Evolutionary conservation across 805 yeast species (phyloP), one percentile per base, ranked within the genome.

Genomic region (Candida verbasci): DNA sequence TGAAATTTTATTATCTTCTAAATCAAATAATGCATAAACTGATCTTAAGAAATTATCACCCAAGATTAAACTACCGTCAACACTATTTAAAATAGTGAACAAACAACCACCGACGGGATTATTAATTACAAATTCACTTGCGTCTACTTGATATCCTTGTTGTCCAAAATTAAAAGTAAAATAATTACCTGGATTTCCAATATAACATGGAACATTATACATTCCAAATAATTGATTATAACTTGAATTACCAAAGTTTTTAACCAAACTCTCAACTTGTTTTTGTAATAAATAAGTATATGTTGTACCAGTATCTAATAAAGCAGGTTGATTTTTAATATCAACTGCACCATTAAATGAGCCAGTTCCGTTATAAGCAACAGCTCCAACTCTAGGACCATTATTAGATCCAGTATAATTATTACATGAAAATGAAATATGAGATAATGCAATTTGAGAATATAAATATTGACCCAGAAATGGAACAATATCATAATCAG

Each of bases 51-150:
- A 49, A n/a, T n/a, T n/a, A n/a, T n/a, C n/a, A n/a, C n/a, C n/a
- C n/a, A n/a, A n/a, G n/a, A n/a, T n/a, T n/a, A 44, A 52, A 55
- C 38, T 56, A 57, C 88, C 87, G 11, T 23, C 22, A 7, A 22
- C 26, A 1, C 96, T 96, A 1, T 82, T 54, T 3, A 82, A 53
- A 0, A 73, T 45, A 2, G 80, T 52, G 55, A 87, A 88, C 18
- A 85, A 60, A 0, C 39, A 35, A 6, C 24, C 31, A 21, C 33
- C 33, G 10, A 24, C 6, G 7, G 32, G 27, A 22, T 34, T 24
- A 4, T 29, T 9, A 12, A 35, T 22, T 10, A 35, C 29, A 20
- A 35, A 31, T 14, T 35, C 29, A 15, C 21, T n/a, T 10, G 29
- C 18, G 3, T 28, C 31, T 10, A 35, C 39, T 9, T 24, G 21